These are phyloP conservation scores for Gastrolobium villosum DNA, from an alignment of 306 rosid genomes.

Conservation along the genomic window DNA sequence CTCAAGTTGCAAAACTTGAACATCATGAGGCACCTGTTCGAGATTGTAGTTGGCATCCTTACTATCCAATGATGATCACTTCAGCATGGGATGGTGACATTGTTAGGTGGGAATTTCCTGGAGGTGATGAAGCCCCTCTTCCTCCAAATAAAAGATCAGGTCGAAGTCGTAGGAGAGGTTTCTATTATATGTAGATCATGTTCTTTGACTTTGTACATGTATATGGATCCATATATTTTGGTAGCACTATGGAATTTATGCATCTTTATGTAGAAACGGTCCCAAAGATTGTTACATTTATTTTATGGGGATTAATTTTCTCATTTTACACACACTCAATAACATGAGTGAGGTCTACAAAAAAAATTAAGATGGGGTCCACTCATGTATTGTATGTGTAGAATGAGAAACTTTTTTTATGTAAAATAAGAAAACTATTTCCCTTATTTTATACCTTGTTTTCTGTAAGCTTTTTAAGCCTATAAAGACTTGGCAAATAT, in stretches of 20 bases:
- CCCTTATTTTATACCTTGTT: slow-evolving; percentile 18
- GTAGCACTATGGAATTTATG: slow-evolving; percentile 9
- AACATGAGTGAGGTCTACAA: too few relatives aligned
- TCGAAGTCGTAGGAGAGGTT: slow-evolving; percentile 47
- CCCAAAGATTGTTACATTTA: slow-evolving; percentile 19
- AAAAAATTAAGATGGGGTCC: too few relatives aligned
- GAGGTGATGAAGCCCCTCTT: slow-evolving; percentile 44
- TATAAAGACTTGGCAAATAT: slow-evolving; percentile 8
- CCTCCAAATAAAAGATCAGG: slow-evolving; percentile 38
- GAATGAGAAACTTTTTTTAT: too few relatives aligned
- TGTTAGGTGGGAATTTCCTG: slow-evolving; percentile 67
- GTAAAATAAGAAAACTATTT: too few relatives aligned
- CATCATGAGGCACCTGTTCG: slow-evolving; percentile 63
- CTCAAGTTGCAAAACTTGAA: slow-evolving; percentile 63
- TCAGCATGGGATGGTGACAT: slow-evolving; percentile 72
- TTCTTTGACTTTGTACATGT: slow-evolving; percentile 29
- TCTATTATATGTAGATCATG: slow-evolving; percentile 31
- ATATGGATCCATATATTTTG: slow-evolving; percentile 30
- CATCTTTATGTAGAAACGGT: slow-evolving; percentile 27
- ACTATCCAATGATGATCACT: slow-evolving; percentile 58
- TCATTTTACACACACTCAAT: too few relatives aligned
- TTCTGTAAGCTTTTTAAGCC: slow-evolving; percentile 15
- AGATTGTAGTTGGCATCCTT: slow-evolving; percentile 72
- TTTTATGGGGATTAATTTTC: background rate
- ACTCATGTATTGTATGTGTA: too few relatives aligned